These are phyloP conservation scores for Trichophyton mentagrophytes DNA, from an alignment of 2,329 filamentous ascomycete genomes.

Conservation along the genomic window DNA sequence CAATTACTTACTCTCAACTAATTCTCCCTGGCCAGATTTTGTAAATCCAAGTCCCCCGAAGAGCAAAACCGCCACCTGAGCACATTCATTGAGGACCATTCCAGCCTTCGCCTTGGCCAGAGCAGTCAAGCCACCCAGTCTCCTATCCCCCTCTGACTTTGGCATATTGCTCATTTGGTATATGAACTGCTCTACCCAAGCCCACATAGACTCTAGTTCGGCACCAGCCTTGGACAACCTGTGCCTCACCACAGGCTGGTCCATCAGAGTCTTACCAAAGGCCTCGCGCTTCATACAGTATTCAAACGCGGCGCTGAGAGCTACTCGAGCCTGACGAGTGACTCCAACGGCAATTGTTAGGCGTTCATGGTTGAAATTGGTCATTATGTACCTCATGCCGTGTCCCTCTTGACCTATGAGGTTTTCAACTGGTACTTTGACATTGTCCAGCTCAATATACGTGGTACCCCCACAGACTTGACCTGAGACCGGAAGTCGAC, in stretches of 20 bases:
- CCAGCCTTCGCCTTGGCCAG: constrained; percentile 60
- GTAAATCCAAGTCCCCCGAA: constrained; percentile 67
- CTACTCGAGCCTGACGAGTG: constrained; percentile 50
- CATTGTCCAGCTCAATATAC: constrained; percentile 64
- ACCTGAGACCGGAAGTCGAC: constrained; percentile 54
- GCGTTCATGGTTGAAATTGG: constrained; percentile 69
- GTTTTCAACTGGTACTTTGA: constrained; percentile 57
- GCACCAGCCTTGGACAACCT: constrained; percentile 58
- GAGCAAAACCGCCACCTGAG: constrained; percentile 54
- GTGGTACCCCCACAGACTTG: constrained; percentile 56
- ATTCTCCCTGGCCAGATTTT: constrained; percentile 54
- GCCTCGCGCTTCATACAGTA: constrained; percentile 55
- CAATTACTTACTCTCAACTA: constrained; percentile 50
- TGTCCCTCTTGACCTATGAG: constrained; percentile 56
- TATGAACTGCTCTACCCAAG: constrained; percentile 59
- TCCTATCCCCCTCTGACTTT: constrained; percentile 33
- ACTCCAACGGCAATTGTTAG: constrained; percentile 53
- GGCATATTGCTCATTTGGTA: constrained; percentile 53
- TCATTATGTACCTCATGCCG: constrained; percentile 65
- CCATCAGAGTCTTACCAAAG: constrained; percentile 56
- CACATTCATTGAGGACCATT: constrained; percentile 59
- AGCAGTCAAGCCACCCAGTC: constrained; percentile 59
- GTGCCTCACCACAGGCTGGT: constrained; percentile 62
- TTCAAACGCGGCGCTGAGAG: constrained; percentile 46
- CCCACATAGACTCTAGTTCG: constrained; percentile 55